Evolutionary conservation across 2,329 filamentous ascomycete genomes (phyloP), one percentile per base, ranked within the genome.

Genomic region (Fusarium sp.): DNA sequence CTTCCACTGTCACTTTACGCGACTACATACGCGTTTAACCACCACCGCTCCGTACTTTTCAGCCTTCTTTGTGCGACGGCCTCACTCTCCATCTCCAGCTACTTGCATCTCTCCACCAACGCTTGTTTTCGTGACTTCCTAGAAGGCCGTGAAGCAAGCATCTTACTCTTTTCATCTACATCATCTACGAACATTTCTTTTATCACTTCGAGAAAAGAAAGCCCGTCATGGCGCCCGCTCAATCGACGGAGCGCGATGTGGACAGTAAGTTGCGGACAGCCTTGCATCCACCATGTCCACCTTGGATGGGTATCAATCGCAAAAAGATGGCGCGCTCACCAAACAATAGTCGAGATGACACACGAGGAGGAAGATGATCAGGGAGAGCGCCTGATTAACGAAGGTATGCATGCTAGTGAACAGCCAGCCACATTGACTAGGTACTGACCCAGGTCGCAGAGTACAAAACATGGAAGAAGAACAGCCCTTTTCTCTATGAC

Each of bases 381-480:
- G 76, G 91, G 94, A 80, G 93, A 97, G 84, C 95, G 97, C 85
- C 88, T 97, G 70, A 95, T 98, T 85, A 98, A 98, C 78, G 97
- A 99, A 87, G 94, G 93, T 93, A 86, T 60, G 75, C 29, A 35
- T 6, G 18, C 65, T 62, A 20, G 25, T 31, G 45, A 13, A 50
- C 42, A 36, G 18, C n/a, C 47, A 36, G n/a, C n/a, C 22, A 33
- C 35, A 35, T 31, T 7, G 29, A 33, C n/a, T 59, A 27, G 50
- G 63, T 38, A 57, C 73, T 80, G 62, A 81, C 31, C 42, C 22
- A 36, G 13, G 20, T 20, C 36, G 45, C 78, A 95, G 97, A 99
- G 83, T 99, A 99, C 90, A 99, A 99, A 84, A 98, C 96, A 76
- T 99, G 97, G 97, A 99, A 99, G 89, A 99, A 99, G 88, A 99